Base-by-base conservation (phyloP, 768 basidiomycete species). In the Coprinopsis sp. region DNA sequence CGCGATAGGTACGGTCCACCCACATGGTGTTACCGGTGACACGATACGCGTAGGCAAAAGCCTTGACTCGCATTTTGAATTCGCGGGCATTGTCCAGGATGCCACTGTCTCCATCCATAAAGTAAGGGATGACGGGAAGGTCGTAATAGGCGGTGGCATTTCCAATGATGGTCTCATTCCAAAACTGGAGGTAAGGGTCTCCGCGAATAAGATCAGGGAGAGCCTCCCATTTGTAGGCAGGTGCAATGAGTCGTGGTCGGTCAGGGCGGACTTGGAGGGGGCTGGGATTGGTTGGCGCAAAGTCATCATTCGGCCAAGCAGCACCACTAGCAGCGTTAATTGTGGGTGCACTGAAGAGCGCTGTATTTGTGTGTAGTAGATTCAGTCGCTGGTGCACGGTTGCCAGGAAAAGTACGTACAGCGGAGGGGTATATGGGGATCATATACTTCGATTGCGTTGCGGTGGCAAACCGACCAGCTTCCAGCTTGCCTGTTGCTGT, bases 1-100 rank as follows among this genome's bases (percentile, higher is more conserved):
- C 96, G 7, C 59, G 60, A 83, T 82, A 96, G 12, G 83, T 73
- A 42, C 92, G 79, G 58, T 97, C 90, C 6, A 83, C 82, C 87
- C 90, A 99, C 61, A 78, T 81, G 8, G 90, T 93, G 64, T 98
- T 84, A 51, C 92, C 91, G 43, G 91, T 88, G 79, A 96, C 82
- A 37, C 81, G 81, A 65, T 86, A 97, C 25, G 76, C 92, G 58
- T 97, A 99, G 1, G 82, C 79, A 68, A 90, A 92, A 40, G 89
- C 90, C 68, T 99, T 99, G 66, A 97, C 72, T 45, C 90, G 78
- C 71, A 85, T 75, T 66, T 99, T 98, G 59, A 95, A 74, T 63
- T 87, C 78, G 50, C 96, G 84, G 16, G 94, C 85, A 51, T 81
- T 79, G 59, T 99, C 96, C 23, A 99, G 75, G 27, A 98, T 91